Evolutionary conservation across 768 basidiomycete species (phyloP).

Genomic region (Leccinum fibrillosum): DNA sequence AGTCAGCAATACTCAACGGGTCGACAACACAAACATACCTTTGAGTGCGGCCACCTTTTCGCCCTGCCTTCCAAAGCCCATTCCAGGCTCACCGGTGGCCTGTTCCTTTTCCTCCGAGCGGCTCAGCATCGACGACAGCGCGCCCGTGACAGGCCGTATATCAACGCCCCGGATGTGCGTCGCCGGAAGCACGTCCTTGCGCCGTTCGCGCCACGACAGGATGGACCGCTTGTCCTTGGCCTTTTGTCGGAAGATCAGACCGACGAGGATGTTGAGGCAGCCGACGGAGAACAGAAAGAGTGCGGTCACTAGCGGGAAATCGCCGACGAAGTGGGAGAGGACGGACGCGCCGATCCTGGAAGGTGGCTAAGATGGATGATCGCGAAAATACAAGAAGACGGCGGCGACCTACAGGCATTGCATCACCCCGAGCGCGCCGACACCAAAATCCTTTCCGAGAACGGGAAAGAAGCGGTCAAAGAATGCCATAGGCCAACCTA

Average conservation of each 20-base stretch:
- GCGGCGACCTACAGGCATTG: slow-evolving; percentile 64
- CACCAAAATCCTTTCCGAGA: slow-evolving; percentile 80
- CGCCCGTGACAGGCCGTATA: slow-evolving; percentile 13
- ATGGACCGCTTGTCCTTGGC: slow-evolving; percentile 67
- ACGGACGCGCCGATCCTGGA: slow-evolving; percentile 62
- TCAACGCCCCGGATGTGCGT: slow-evolving; percentile 30
- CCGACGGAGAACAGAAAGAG: slow-evolving; percentile 84
- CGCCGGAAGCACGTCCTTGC: slow-evolving; percentile 52
- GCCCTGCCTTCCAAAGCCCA: slow-evolving; percentile 79
- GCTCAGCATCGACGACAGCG: slow-evolving; percentile 12
- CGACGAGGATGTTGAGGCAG: slow-evolving; percentile 78
- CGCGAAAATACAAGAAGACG: background rate
- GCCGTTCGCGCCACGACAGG: slow-evolving; percentile 59
- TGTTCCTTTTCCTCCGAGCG: slow-evolving; percentile 10
- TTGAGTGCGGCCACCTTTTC: slow-evolving; percentile 72
- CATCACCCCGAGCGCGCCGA: slow-evolving; percentile 85
- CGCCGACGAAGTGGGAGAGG: slow-evolving; percentile 74
- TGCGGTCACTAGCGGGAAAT: slow-evolving; percentile 82
- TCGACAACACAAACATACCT: slow-evolving; percentile 35
- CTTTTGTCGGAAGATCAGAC: slow-evolving; percentile 71
- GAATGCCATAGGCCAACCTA: slow-evolving; percentile 69
- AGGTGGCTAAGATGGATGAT: background rate
- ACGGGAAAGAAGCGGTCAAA: slow-evolving; percentile 91
- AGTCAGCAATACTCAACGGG: background rate
- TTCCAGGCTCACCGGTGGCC: slow-evolving; percentile 41